Base-by-base conservation (phyloP, 2,329 filamentous ascomycete species). In the Dactylonectria estremocensis region DNA sequence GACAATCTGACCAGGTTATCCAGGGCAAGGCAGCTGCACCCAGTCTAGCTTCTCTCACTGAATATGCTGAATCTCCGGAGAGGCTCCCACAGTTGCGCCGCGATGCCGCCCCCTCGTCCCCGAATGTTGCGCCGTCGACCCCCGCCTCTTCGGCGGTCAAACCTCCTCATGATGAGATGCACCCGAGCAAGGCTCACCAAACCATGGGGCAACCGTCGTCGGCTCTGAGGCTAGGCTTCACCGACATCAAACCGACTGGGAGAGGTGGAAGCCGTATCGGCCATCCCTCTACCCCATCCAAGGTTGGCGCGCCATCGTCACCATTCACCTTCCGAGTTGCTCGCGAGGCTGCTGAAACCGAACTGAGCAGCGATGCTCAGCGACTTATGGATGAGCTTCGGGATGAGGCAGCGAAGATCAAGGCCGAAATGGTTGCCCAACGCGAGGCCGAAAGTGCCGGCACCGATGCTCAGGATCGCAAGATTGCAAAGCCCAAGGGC, bases 91-190 rank as follows among this genome's bases (percentile, higher is more conserved):
- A 72, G 48, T 75, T 73, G 58, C 77, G 74, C 64, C 68, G 76
- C 54, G 70, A 81, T 74, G 72, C 78, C 64, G 72, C 76, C 58
- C 76, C 77, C 66, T 81, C 82, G 20, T 83, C 82, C 65, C 77
- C 75, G 50, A 72, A 74, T 57, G 78, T 83, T 43, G 73, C 74
- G 55, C 82, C 83, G 4, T 77, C 76, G 31, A 92, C 93, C 1
- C 94, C 94, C 5, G 89, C 89, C 45, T 88, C 87, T 14, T 90
- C 90, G 4, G 87, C 90, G 6, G 83, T 92, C 72, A 92, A 93
- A 82, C 93, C 94, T 24, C 85, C 92, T 54, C 87, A 87, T 70
- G 90, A 91, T 67, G 95, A 97, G 79, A 98, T 98, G 95, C 95
- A 98, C 78, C 95, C 95, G 9, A 93, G 93, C 83, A 93, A 93